Conservation (phyloP, 1,284 basidiomycete species). For the Cryptococcus wingfieldii region DNA sequence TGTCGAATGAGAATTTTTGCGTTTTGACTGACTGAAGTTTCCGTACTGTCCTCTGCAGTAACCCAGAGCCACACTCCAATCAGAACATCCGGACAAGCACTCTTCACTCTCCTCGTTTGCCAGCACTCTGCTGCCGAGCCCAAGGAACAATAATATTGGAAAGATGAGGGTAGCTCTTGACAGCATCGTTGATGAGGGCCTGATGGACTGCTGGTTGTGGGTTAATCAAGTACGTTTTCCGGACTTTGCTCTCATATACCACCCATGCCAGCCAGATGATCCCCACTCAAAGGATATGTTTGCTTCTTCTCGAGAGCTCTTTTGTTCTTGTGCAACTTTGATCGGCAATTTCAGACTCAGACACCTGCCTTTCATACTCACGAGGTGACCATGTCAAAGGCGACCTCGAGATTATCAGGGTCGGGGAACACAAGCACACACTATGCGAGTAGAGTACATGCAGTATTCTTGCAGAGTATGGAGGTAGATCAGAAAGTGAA, state of each 20-base stretch:
- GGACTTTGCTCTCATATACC: too few relatives aligned
- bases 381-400: too few relatives aligned
- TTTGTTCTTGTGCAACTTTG: too few relatives aligned
- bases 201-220: background rate
- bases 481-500: background rate
- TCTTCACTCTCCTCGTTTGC: constrained; percentile 13
- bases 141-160: background rate
- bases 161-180: background rate
- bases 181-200: background rate
- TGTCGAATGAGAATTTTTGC: background rate
- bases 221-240: background rate
- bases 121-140: background rate
- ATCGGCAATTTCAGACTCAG: too few relatives aligned
- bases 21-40: constrained; percentile 3
- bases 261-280: too few relatives aligned
- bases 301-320: too few relatives aligned
- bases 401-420: too few relatives aligned
- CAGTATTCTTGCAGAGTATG: background rate
- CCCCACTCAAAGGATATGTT: too few relatives aligned
- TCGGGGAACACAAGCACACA: background rate
- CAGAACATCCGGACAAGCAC: constrained; percentile 23
- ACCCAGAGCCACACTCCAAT: constrained; percentile 27
- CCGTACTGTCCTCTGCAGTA: constrained; percentile 17
- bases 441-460: background rate
- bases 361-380: too few relatives aligned